Base-by-base conservation (phyloP, 106 monocot genomes). In the Dendrobium chrysotoxum region DNA sequence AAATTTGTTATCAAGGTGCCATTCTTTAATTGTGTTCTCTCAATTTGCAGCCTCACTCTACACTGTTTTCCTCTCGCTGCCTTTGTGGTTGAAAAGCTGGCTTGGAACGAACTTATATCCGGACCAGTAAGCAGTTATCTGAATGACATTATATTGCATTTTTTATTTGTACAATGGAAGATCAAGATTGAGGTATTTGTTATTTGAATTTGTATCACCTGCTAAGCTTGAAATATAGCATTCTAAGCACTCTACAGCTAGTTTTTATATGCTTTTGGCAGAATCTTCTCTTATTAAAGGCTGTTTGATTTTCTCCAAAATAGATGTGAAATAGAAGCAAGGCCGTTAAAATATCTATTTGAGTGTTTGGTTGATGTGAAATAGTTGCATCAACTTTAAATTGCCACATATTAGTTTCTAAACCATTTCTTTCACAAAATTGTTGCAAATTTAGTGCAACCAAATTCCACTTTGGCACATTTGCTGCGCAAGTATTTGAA, bases 31-130 rank as follows among this genome's bases (percentile, higher is more conserved):
- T 74, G 40, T 20, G 5, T 42, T 42, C 1, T 74, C 41, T 40
- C 7, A 74, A 71, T 78, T 26, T 85, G 13, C 87, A 92, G 92
- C 72, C 86, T 89, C 28, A 82, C 89, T 39, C 81, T 92, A 76
- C 88, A 87, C 73, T 40, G 82, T 44, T 85, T 92, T 72, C 83
- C 92, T 83, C 54, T 92, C 38, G 81, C 84, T 70, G 89, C 90
- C 74, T 90, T 81, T 79, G 4, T 83, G 68, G 87, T 90, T 82
- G 92, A 92, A 79, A 92, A 90, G 83, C 64, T 90, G 79, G 90
- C 89, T 21, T 80, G 78, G 54, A 75, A 55, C 47, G 86, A 84
- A 73, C 71, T 84, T 30, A 78, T 92, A 38, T 83, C 90, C 81
- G 85, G 90, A 76, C 78, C 83, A 21, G 92, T 92, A 83, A 73